Base-by-base conservation (phyloP, 352 stramenopile genomes). In the Globisporangium cystogenes region DNA sequence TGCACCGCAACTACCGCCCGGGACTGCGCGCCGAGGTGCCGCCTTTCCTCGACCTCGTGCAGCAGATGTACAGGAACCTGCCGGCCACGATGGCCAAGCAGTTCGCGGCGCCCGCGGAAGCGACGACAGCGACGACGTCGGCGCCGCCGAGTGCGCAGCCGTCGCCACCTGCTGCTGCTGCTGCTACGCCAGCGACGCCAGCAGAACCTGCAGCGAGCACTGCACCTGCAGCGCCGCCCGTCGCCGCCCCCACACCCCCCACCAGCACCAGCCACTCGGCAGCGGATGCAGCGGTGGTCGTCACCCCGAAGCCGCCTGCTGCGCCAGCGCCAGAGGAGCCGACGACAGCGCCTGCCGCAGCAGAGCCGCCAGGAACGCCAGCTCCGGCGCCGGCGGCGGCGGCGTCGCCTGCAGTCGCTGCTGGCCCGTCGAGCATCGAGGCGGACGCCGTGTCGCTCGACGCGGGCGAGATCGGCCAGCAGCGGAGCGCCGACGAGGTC, bases 1-100 rank as follows among this genome's bases (percentile, higher is more conserved):
- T 99, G 53, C 95, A 98, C 70, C 98, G 98, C 57, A 97, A 96
- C 60, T 99, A 98, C 68, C 83, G 92, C 7, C 81, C 90, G 0
- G 76, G 71, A 8, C 72, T 98, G n/a, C 76, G 86, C 20, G 89
- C 87, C 40, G 81, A 98, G 60, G 93, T 98, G 44, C 85, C 90
- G 61, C 69, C 82, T 5, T 94, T 96, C 60, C 62, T 96, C 11
- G 82, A 94, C 43, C 72, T 96, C 47, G 86, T 95, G 12, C 79
- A 93, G 60, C 83, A 92, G 57, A 92, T 96, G 82, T 96, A 95
- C 68, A 93, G 90, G 68, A 93, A 93, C 53, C 58, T 95, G 20
- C 83, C 81, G 44, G 64, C 65, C 35, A 92, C 79, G 12, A 82
- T 92, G 76, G 82, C 84, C 62, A 95, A 90, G 62, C 82, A 94